Evolutionary conservation across 2,329 filamentous ascomycete species (phyloP).

Genomic region (Colletotrichum sp.): DNA sequence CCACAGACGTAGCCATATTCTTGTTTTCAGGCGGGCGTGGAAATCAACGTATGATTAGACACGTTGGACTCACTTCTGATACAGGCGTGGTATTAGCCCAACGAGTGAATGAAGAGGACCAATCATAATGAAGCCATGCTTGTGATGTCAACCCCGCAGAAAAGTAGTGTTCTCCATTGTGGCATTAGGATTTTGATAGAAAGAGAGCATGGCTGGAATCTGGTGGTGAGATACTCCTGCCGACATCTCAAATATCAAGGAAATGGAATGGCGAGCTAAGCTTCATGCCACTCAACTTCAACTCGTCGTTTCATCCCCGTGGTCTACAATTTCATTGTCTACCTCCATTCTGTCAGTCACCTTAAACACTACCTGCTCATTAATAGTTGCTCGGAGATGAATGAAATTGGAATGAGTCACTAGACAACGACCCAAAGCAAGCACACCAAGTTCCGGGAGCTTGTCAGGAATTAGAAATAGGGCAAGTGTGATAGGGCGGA

Average conservation of each 20-base stretch:
- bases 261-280: neutral
- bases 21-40: neutral
- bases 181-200: neutral
- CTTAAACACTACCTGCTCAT: neutral
- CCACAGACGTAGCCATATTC: neutral
- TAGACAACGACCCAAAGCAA: neutral
- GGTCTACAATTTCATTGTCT: neutral
- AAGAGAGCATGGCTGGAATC: neutral
- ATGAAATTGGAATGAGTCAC: neutral
- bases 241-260: neutral
- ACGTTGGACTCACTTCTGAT: neutral
- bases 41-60: neutral
- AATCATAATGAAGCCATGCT: neutral
- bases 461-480: neutral
- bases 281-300: neutral
- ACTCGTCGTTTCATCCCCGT: neutral
- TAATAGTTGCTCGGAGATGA: neutral
- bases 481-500: neutral
- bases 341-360: neutral
- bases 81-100: neutral
- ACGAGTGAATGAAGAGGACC: neutral
- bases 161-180: rapidly evolving
- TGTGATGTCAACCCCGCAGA: neutral
- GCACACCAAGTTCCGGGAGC: neutral
- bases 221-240: neutral